Percentiles rank a stretch among this genome's conserved stretches.
Evolutionary conservation across 306 rosid genomes (phyloP).

Genomic region (Begonia peltatifolia): DNA sequence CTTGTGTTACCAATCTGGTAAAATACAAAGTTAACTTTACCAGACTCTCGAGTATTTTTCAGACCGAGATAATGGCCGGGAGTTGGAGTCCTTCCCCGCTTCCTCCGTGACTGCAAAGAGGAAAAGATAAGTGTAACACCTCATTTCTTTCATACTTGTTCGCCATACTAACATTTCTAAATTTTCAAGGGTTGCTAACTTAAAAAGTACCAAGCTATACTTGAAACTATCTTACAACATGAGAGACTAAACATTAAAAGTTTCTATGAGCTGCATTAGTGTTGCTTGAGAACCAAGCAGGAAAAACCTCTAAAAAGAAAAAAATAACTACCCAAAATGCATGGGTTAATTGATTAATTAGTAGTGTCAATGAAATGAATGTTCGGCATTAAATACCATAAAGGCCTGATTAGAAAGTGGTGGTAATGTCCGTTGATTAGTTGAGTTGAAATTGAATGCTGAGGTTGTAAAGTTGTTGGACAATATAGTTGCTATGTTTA

Average conservation of each 20-base stretch:
- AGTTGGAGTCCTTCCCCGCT: slow-evolving; percentile 87
- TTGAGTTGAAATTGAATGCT: slow-evolving; percentile 86
- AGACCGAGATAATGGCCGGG: slow-evolving; percentile 97
- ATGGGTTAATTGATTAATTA: slow-evolving; percentile 22
- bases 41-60: slow-evolving; percentile 75
- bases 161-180: too few relatives aligned
- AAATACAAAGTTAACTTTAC: slow-evolving; percentile 21
- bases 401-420: slow-evolving; percentile 83
- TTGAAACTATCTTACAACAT: too few relatives aligned
- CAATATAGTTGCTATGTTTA: slow-evolving; percentile 97
- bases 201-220: too few relatives aligned
- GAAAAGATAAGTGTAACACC: slow-evolving; percentile 10
- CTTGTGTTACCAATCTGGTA: background rate
- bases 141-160: slow-evolving; percentile 9
- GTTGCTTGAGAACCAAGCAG: background rate
- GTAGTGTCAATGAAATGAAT: slow-evolving; percentile 35
- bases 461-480: slow-evolving; percentile 89
- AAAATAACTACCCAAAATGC: slow-evolving; percentile 13
- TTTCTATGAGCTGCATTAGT: too few relatives aligned
- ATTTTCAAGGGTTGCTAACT: too few relatives aligned
- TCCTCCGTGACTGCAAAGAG: slow-evolving; percentile 88
- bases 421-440: slow-evolving; percentile 97
- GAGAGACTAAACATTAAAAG: too few relatives aligned
- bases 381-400: slow-evolving; percentile 83
- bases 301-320: background rate